These are phyloP conservation scores for Zygoascus sp. DNA, from an alignment of 1,139 yeast species.

Conservation along the genomic window DNA sequence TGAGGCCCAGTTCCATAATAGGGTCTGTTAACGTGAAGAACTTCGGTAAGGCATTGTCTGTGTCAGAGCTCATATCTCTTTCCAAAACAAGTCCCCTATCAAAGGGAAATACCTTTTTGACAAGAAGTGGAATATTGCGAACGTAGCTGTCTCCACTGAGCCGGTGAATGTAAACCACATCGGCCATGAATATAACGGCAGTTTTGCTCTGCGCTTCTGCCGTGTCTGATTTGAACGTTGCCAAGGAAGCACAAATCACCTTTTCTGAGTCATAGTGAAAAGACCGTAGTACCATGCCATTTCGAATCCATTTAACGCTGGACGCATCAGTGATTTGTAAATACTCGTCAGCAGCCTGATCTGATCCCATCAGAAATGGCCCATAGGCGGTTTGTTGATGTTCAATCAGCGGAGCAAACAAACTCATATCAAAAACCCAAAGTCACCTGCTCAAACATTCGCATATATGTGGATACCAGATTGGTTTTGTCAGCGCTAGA, in stretches of 20 bases:
- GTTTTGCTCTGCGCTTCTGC: conserved; percentile 12
- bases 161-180: conserved; percentile 47
- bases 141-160: conserved; percentile 54
- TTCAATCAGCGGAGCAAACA: conserved; percentile 2
- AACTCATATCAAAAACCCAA: background rate
- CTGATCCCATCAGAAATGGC: background rate
- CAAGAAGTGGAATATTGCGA: conserved; percentile 59
- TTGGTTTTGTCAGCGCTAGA: too few species aligned
- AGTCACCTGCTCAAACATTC: too few species aligned
- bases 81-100: conserved; percentile 64
- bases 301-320: conserved; percentile 24
- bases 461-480: too few species aligned
- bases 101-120: conserved; percentile 53
- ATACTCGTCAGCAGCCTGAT: conserved; percentile 3
- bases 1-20: conserved; percentile 58
- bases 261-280: conserved; percentile 46
- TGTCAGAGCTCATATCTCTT: conserved; percentile 34
- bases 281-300: conserved; percentile 47
- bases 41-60: conserved; percentile 31
- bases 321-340: background rate
- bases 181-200: conserved; percentile 29
- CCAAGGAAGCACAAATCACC: conserved; percentile 48
- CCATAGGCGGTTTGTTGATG: background rate
- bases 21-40: conserved; percentile 68
- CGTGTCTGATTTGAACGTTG: conserved; percentile 34